Percentiles rank a stretch among this genome's conserved stretches.
These are phyloP conservation scores for Massospora cicadina DNA, from an alignment of 371 early-diverging fungal genomes.

Conservation along the genomic window DNA sequence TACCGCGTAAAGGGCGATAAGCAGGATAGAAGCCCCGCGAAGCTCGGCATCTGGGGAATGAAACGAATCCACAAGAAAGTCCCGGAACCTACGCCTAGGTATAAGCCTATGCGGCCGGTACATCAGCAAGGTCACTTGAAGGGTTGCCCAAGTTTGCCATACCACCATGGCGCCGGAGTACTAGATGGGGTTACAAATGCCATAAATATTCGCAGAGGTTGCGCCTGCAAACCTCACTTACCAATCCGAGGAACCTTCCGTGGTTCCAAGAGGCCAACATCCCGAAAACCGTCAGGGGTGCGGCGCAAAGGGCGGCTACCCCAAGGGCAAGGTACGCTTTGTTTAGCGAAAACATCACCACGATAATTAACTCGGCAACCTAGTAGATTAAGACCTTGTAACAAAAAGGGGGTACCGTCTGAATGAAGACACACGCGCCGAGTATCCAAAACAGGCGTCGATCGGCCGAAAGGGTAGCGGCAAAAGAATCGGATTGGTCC, in stretches of 20 bases:
- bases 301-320: background rate
- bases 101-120: background rate
- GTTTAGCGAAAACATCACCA: background rate
- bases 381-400: background rate
- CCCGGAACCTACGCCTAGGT: background rate
- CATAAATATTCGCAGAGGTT: background rate
- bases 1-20: background rate
- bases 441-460: background rate
- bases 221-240: background rate
- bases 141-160: background rate
- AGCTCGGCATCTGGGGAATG: background rate
- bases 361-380: background rate
- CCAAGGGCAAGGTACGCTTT: background rate
- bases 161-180: background rate
- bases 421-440: background rate
- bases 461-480: background rate
- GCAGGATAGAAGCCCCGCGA: background rate
- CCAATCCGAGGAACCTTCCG: background rate
- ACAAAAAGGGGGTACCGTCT: background rate
- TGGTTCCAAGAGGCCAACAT: background rate
- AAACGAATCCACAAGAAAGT: background rate
- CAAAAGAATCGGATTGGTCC: background rate
- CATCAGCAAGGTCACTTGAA: background rate
- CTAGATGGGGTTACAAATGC: background rate
- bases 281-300: background rate